Percentiles rank a stretch among this genome's conserved stretches.
Conservation (phyloP, 2,329 filamentous ascomycete genomes). For the Phialophora expanda region DNA sequence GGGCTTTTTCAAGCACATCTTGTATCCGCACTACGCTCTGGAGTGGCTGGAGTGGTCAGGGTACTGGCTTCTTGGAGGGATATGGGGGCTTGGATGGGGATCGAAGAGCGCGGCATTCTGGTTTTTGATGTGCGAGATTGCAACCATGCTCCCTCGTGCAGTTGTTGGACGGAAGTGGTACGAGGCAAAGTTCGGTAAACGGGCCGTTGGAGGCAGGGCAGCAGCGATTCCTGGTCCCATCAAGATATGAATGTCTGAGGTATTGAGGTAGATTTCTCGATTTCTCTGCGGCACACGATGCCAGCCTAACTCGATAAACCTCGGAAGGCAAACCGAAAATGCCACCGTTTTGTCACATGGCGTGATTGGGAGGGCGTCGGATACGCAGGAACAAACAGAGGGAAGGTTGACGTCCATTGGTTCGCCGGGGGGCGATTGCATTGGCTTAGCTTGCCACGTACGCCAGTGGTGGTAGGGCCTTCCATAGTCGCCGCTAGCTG, state of each 20-base stretch:
- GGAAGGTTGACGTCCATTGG: neutral
- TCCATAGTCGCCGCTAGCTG: neutral
- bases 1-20: constrained; percentile 74
- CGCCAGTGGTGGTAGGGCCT: too few species aligned
- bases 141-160: constrained; percentile 88
- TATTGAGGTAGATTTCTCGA: neutral
- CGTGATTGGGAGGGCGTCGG: constrained; percentile 17
- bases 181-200: constrained; percentile 80
- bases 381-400: constrained; percentile 10
- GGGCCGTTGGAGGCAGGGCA: constrained; percentile 75
- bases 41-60: constrained; percentile 97
- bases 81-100: constrained; percentile 49
- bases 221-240: constrained; percentile 65
- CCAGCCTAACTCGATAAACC: neutral
- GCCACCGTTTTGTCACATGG: constrained; percentile 7
- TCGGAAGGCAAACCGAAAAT: constrained; percentile 13
- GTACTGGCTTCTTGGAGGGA: constrained; percentile 69
- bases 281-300: neutral
- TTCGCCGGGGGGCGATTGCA: neutral
- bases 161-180: constrained; percentile 86
- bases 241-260: constrained; percentile 6
- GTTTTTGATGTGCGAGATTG: constrained; percentile 84
- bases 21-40: constrained; percentile 93
- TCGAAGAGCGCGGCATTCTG: constrained; percentile 75
- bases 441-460: neutral